Evolutionary conservation across 2,329 filamentous ascomycete species (phyloP).

Genomic region (Neurospora crassa): DNA sequence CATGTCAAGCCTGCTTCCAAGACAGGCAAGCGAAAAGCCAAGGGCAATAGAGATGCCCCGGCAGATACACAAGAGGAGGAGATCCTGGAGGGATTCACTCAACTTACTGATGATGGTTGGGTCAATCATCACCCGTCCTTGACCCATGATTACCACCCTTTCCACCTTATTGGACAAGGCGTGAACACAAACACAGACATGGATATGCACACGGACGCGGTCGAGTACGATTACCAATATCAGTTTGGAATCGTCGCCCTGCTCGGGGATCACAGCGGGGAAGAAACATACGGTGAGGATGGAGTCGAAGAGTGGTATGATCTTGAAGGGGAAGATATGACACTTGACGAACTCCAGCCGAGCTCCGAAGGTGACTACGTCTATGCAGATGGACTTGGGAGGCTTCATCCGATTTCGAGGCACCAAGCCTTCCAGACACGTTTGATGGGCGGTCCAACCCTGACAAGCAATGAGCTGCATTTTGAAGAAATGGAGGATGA

Average conservation of each 20-base stretch:
- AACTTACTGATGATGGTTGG: not conserved
- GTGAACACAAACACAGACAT: not conserved
- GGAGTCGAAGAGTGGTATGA: not conserved
- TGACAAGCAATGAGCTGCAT: not conserved
- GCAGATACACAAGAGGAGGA: not conserved
- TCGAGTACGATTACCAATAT: not conserved
- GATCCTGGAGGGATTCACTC: not conserved
- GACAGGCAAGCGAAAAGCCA: not conserved
- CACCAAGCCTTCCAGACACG: not conserved
- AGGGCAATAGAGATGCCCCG: not conserved
- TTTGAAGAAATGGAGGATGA: slow-evolving; percentile 1
- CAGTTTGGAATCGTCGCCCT: not conserved
- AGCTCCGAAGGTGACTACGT: slow-evolving; percentile 16
- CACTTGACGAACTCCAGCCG: not conserved
- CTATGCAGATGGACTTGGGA: slow-evolving; percentile 15
- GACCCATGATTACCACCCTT: not conserved
- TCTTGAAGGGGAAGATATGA: not conserved
- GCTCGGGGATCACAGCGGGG: not conserved
- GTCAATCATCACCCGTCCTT: not conserved
- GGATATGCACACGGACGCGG: not conserved
- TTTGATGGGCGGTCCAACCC: not conserved
- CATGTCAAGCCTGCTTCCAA: slow-evolving; percentile 6
- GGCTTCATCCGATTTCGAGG: slow-evolving; percentile 9
- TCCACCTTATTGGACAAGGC: not conserved
- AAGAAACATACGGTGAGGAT: not conserved